Base-by-base conservation (phyloP, 2,329 filamentous ascomycete genomes). In the Aureobasidium pullulans region DNA sequence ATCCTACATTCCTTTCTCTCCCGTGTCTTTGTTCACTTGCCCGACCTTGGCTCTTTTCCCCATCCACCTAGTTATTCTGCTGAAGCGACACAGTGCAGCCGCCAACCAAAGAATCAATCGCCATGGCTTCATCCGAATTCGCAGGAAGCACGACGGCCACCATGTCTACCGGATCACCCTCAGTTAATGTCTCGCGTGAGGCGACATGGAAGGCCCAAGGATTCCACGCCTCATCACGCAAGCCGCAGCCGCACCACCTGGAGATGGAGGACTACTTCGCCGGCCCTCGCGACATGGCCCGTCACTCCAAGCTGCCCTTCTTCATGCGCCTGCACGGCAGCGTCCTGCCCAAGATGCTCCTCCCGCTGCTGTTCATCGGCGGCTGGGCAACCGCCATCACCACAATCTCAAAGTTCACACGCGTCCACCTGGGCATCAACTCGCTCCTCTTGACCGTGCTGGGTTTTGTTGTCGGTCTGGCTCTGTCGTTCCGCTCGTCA, bases 401-500 rank as follows among this genome's bases (percentile, higher is more conserved):
- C 11, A 72, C 74, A 61, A 76, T 89, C 65, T 77, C 75, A 11
- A 66, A 76, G 59, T 74, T 74, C 50, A 37, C n/a, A 42, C 73
- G 80, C 11, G 70, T 79, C 62, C 56, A 67, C 19, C 69, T 86
- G 16, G 80, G 79, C 47, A 84, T 91, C 63, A 80, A 81, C 68
- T 84, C 79, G n/a, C 79, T 90, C 34, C 77, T 91, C 19, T 78
- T 92, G 57, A 91, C 88, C 1, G 84, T 92, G 56, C 81, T 88
- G 46, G 88, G 88, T 86, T 91, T 92, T 75, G 86, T 92, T 61
- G 87, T 92, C 70, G 85, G 85, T 81, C 75, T 92, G 61, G 82
- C 85, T n/a, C 79, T 92, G 36, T 90, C 87, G 1, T 90, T 92
- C 75, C 84, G 88, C 61, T 88, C 82, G 63, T 85, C 86, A 2